Evolutionary conservation across 768 basidiomycete genomes (phyloP), one percentile per base, ranked within the genome.

Genomic region (Termitomyces sp.): DNA sequence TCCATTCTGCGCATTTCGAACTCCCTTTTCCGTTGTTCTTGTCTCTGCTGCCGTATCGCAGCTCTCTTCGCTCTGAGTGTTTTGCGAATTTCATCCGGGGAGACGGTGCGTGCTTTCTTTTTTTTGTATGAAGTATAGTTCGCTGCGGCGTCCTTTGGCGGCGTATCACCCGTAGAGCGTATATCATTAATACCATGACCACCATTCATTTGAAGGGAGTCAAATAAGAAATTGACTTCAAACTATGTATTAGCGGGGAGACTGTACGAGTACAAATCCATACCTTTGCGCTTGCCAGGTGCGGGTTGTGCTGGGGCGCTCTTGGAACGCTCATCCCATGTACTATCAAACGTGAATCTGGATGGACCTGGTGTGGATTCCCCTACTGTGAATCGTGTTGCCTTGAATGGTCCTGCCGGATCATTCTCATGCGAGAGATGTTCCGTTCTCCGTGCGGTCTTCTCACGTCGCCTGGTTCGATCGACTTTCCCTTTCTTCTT

Each of bases 31-130:
- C 77, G 64, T 48, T 77, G 73, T 16, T 73, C 65, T 43, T 67
- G 68, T 58, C 77, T 79, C 55, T 69, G 73, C 52, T 70, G 75
- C 54, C 79, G 75, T 16, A 78, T 72, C 50, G 72, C 73, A 3
- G 60, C 56, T 39, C 70, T 71, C 46, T 71, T 76, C 11, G 71
- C 66, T 32, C 72, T 71, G 3, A 76, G 54, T 30, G 70, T 30
- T 41, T 41, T 57, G 23, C 71, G n/a, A 71, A 76, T 61, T 71
- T 73, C 19, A 68, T 63, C 42, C 71, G 80, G 81, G 23, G 85
- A 79, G 2, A 70, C 63, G 0, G 76, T 83, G 52, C 86, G 76
- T 27, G 74, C 73, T 14, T 83, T 79, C 64, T 87, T 86, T 14
- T 53, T 53, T 53, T 66, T 68, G n/a, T 63, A 67, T 17, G 71